Base-by-base conservation (phyloP, 495 filamentous ascomycete species). In the Melanomma pulvis-pyrius region DNA sequence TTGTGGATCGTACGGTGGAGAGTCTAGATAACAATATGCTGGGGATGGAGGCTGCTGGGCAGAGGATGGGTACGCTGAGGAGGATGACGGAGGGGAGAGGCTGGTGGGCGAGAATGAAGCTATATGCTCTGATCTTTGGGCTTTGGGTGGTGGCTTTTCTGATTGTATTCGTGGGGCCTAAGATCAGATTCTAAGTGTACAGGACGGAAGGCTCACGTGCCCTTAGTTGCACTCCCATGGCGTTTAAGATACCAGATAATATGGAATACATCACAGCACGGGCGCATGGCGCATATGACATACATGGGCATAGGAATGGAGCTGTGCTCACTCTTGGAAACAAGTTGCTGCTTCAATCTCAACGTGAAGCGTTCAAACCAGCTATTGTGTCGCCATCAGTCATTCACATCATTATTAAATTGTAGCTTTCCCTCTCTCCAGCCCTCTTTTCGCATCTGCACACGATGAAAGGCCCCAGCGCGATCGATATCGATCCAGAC, bases 71-170 rank as follows among this genome's bases (percentile, higher is more conserved):
- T 0, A 80, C 81, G 72, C 73, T 97, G 70, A 78, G 83, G 68
- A 79, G 82, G 25, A 88, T 93, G 84, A 91, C 86, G 22, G 92
- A 96, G 79, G 92, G 92, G 11, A 86, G 87, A 73, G 92, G 92
- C 0, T 93, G 88, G 89, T 92, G 84, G 89, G 92, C 90, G 19
- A 74, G 92, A 56, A 85, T 96, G 80, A 80, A 90, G 82, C 79
- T 96, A 54, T 96, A 96, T 82, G 87, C 80, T 15, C 88, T 88
- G 82, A 92, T 97, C 51, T 88, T 86, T 57, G 91, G 86, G 55
- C 67, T 96, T 69, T 91, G 90, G 86, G 72, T 94, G 17, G 75
- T 89, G 41, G 83, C 90, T 1, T 76, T 96, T 17, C 65, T 91
- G 73, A 75, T 97, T 63, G 91, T 96, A 1, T 91, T 87, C 79